Evolutionary conservation across 805 yeast species (phyloP), one percentile per base, ranked within the genome.

Genomic region (Teunomyces aglyptinius): DNA sequence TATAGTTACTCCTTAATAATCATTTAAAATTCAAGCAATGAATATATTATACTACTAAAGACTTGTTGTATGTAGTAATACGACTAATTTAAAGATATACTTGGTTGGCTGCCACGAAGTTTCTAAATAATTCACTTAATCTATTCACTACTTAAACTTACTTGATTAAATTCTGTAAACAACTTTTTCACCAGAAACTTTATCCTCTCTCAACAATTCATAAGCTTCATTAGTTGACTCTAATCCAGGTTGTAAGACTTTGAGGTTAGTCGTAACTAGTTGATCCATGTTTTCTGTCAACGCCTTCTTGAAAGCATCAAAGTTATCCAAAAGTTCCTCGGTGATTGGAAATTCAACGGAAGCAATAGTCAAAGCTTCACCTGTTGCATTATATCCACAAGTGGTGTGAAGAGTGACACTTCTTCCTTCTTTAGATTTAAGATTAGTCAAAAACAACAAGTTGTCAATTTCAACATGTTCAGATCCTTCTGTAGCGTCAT

Each of bases 111-210:
- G 24, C 24, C 7, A 20, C 8, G 24, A 20, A 4, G 24, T 20
- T 20, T 20, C 24, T 20, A 24, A 24, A 8, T 7, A 7, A 24
- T 22, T 22, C 24, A 22, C 24, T 22, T 22, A 10, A 8, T 7
- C 26, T 8, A 24, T 24, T 24, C 26, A 8, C 20, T 24, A 11
- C 7, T 20, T 20, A 20, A 20, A 8, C 11, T 24, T 24, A 1
- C 26, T 24, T 24, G 26, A 24, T 24, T 8, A 24, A 24, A 24
- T 24, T 26, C 70, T 62, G 51, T 71, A 67, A 7, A 76, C 78
- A 45, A 77, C 50, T 57, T 77, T 78, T 49, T 69, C 72, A 44
- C 65, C 77, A 47, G 71, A 63, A 8, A 73, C 76, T 54, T 75
- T 70, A 44, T 65, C 19, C 20, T 62, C 56, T 47, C 56, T 61